A percentile compares a stretch with the other conserved stretches of the same genome.
phyloP scores from a whole-genome alignment of 2,329 filamentous ascomycete species.

The Paraphaeosphaeria sporulosa region DNA sequence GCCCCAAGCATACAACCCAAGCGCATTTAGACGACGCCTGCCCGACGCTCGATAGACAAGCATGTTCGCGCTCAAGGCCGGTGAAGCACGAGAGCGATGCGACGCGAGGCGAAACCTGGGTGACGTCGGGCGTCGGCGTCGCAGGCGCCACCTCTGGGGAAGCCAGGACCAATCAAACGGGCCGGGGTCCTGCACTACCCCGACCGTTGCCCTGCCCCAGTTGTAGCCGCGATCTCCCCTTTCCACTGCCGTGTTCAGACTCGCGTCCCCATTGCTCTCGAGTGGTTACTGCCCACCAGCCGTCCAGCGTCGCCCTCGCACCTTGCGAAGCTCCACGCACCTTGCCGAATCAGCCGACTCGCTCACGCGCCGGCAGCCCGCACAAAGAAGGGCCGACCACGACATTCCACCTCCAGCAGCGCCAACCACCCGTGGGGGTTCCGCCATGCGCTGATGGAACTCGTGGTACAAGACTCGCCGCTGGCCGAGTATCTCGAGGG shows the following conservation, averaged over 20 bases:
- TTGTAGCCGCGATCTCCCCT: slow-evolving; percentile 4
- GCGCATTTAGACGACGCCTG: background rate
- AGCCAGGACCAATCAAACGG: background rate
- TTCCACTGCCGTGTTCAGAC: background rate
- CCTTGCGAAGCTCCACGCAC: background rate
- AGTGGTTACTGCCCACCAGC: background rate
- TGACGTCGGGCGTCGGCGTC: slow-evolving; percentile 4
- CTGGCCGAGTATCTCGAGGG: slow-evolving; percentile 90
- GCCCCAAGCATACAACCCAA: background rate
- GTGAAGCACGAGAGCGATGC: too few species aligned
- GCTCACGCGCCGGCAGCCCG: slow-evolving; percentile 24
- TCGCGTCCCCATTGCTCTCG: too few species aligned
- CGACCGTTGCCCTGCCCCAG: slow-evolving; percentile 9
- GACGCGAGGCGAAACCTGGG: slow-evolving; percentile 1
- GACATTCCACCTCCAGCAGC: slow-evolving; percentile 4
- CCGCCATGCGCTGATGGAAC: slow-evolving; percentile 72
- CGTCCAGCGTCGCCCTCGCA: background rate
- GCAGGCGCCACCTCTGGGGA: background rate
- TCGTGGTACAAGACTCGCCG: slow-evolving; percentile 84
- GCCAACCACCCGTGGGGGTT: slow-evolving; percentile 18
- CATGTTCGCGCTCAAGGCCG: background rate
- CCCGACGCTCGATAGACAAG: background rate
- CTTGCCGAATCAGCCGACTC: slow-evolving; percentile 5
- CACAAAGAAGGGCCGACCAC: slow-evolving; percentile 20
- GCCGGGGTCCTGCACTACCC: background rate